These are phyloP conservation scores for Neopestalotiopsis clavispora DNA, from an alignment of 2,329 filamentous ascomycete species.

Conservation along the genomic window DNA sequence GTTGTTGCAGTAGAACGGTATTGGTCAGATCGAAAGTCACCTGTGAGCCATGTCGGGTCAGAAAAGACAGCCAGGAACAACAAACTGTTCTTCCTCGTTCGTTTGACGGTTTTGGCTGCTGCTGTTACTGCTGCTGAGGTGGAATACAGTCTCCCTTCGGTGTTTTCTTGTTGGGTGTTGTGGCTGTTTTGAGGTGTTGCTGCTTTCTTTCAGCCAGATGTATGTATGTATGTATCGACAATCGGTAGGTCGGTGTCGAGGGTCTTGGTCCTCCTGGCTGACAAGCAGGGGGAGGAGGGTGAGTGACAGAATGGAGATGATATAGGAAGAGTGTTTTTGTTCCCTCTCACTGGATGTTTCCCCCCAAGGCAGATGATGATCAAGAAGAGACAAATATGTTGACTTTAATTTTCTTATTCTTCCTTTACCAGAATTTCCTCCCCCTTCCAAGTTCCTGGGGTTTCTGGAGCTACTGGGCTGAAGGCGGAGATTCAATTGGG, in stretches of 20 bases:
- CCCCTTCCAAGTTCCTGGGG: constrained; percentile 17
- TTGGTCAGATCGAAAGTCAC: constrained; percentile 6
- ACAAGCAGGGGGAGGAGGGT: background rate
- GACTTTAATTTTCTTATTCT: background rate
- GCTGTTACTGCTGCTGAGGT: background rate
- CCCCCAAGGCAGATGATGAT: background rate
- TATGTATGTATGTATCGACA: constrained; percentile 3
- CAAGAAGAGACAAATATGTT: background rate
- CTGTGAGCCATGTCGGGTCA: constrained; percentile 20
- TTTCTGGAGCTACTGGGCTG: constrained; percentile 17
- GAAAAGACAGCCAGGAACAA: constrained; percentile 11
- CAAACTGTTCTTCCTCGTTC: background rate
- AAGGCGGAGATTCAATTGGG: constrained; percentile 19
- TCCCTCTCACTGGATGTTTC: background rate
- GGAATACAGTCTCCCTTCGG: background rate
- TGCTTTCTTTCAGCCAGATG: background rate
- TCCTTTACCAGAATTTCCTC: background rate
- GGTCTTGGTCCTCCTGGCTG: background rate
- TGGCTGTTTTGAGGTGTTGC: background rate
- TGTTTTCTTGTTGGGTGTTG: background rate
- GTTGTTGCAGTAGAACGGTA: constrained; percentile 1
- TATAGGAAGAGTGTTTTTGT: background rate
- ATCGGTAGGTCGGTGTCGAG: background rate
- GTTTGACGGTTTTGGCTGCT: background rate
- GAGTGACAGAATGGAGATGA: background rate